A percentile compares a stretch with the other conserved stretches of the same genome.
Evolutionary conservation across 2,329 filamentous ascomycete genomes (phyloP).

Genomic region (Neospermospora avenae): DNA sequence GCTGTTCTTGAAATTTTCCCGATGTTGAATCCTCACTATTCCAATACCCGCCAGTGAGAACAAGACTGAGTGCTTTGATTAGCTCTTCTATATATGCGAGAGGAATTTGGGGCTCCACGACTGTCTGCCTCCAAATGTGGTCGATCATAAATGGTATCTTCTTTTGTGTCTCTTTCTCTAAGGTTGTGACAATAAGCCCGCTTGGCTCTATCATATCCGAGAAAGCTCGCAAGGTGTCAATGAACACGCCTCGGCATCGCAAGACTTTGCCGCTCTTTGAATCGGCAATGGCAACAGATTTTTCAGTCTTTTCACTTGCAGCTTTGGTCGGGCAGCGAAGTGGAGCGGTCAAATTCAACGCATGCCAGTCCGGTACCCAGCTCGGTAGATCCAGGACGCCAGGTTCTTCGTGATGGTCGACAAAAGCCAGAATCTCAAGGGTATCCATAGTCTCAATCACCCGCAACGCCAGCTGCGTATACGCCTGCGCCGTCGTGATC

Average conservation of each 20-base stretch:
- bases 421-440: conserved; percentile 16
- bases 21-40: conserved; percentile 1
- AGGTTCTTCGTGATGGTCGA: conserved; percentile 19
- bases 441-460: conserved; percentile 10
- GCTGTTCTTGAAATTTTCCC: conserved; percentile 7
- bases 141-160: conserved; percentile 16
- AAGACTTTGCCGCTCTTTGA: conserved; percentile 8
- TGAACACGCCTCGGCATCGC: conserved; percentile 10
- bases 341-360: conserved; percentile 13
- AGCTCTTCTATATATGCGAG: conserved; percentile 2
- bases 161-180: conserved; percentile 14
- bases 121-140: conserved; percentile 14
- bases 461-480: conserved; percentile 14
- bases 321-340: conserved; percentile 11
- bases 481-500: conserved; percentile 9
- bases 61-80: not conserved
- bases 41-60: not conserved
- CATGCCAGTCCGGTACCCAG: conserved; percentile 21
- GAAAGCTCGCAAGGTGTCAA: conserved; percentile 12
- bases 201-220: conserved; percentile 15
- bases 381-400: conserved; percentile 8
- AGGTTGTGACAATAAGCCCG: conserved; percentile 14
- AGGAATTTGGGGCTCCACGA: conserved; percentile 4
- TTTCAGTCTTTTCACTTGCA: not conserved
- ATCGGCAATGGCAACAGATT: not conserved